Percentiles rank a stretch among this genome's conserved stretches.
Evolutionary conservation across 495 filamentous ascomycete genomes (phyloP).

Genomic region (Neurospora sp.): DNA sequence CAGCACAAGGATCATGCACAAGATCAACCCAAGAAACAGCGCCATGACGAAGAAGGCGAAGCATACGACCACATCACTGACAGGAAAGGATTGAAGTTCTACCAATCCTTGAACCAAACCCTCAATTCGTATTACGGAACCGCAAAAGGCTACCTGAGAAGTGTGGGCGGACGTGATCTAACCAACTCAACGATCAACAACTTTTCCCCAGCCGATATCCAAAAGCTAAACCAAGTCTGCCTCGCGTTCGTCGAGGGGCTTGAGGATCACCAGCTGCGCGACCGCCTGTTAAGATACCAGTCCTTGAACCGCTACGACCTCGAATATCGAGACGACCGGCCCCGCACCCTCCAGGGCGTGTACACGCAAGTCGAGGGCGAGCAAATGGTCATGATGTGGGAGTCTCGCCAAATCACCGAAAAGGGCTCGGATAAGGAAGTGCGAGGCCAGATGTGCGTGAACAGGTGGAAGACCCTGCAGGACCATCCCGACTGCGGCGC

Average conservation of each 20-base stretch:
- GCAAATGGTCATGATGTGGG: slow-evolving; percentile 33
- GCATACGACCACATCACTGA: slow-evolving; percentile 3
- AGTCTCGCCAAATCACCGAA: slow-evolving; percentile 26
- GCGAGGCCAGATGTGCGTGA: slow-evolving; percentile 21
- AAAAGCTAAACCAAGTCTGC: slow-evolving; percentile 35
- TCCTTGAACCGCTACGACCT: slow-evolving; percentile 25
- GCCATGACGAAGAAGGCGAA: not conserved
- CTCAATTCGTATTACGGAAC: slow-evolving; percentile 30
- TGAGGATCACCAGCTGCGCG: slow-evolving; percentile 26
- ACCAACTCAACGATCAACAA: slow-evolving; percentile 26
- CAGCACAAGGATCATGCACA: not conserved
- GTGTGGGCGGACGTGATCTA: slow-evolving; percentile 36
- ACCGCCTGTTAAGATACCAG: slow-evolving; percentile 26
- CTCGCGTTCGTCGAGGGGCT: slow-evolving; percentile 41
- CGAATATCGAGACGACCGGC: slow-evolving; percentile 9
- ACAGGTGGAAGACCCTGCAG: slow-evolving; percentile 32
- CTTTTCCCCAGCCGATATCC: slow-evolving; percentile 27
- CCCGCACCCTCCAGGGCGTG: slow-evolving; percentile 36
- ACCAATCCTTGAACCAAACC: slow-evolving; percentile 28
- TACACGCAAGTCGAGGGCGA: slow-evolving; percentile 44
- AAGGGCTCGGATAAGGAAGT: slow-evolving; percentile 22
- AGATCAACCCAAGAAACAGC: not conserved
- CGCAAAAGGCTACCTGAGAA: slow-evolving; percentile 37
- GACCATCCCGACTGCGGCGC: slow-evolving; percentile 19
- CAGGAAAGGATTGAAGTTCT: slow-evolving; percentile 22